These are phyloP conservation scores for Cinnamomum micranthum DNA, from an alignment of 164 flowering plant genomes.

Conservation along the genomic window DNA sequence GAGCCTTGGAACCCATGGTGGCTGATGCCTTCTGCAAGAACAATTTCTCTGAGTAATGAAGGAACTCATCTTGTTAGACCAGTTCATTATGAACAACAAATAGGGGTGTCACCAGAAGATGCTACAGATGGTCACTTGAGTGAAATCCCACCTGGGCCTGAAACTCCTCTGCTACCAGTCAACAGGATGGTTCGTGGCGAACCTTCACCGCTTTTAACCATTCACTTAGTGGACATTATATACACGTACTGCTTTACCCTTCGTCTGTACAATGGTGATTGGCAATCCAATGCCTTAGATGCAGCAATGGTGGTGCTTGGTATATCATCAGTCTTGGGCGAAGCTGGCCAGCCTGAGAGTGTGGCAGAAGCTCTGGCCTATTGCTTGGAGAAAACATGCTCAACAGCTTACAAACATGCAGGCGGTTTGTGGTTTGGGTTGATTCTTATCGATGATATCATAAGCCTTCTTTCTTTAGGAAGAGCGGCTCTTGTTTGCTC, in stretches of 20 bases:
- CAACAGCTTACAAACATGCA: conserved; percentile 54
- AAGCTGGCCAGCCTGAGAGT: conserved; percentile 53
- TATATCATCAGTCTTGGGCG: conserved; percentile 69
- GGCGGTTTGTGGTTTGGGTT: conserved; percentile 74
- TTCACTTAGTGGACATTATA: conserved; percentile 75
- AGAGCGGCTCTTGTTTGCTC: conserved; percentile 52
- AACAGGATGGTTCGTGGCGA: conserved; percentile 44
- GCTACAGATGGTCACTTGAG: conserved; percentile 20
- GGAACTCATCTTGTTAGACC: conserved; percentile 69
- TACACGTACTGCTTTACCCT: conserved; percentile 89
- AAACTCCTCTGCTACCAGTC: conserved; percentile 52
- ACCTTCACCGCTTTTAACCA: conserved; percentile 69
- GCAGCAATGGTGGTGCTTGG: conserved; percentile 52
- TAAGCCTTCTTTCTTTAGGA: conserved; percentile 46
- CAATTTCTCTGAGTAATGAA: conserved; percentile 48
- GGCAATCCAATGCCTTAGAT: conserved; percentile 67
- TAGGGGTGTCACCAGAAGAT: conserved; percentile 16
- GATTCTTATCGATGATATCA: conserved; percentile 55
- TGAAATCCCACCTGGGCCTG: conserved; percentile 76
- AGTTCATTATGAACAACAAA: conserved; percentile 19
- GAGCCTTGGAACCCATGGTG: conserved; percentile 98
- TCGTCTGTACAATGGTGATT: conserved; percentile 90
- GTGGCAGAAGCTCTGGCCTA: conserved; percentile 49
- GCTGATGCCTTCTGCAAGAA: conserved; percentile 66
- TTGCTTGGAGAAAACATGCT: conserved; percentile 79